These are phyloP conservation scores for Blastobotrys ciferrii DNA, from an alignment of 1,139 yeast species.

Conservation along the genomic window DNA sequence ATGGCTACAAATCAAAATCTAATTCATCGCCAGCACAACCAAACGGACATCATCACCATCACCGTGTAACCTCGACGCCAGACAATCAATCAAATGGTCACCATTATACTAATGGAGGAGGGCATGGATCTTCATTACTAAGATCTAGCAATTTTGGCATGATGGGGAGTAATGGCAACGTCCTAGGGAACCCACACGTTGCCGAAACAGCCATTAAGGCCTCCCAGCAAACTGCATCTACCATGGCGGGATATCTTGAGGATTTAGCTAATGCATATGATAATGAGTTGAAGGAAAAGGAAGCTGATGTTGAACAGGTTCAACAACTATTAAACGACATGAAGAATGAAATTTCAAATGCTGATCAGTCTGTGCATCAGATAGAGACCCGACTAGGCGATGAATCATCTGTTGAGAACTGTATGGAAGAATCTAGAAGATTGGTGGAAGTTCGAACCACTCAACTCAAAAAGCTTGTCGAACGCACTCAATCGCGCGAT, in stretches of 20 bases:
- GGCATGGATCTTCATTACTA: neutral
- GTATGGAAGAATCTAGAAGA: conserved; percentile 10
- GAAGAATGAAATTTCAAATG: conserved; percentile 41
- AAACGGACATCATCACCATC: conserved; percentile 13
- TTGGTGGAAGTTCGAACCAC: conserved; percentile 33
- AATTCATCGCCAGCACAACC: conserved; percentile 27
- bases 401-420: conserved; percentile 32
- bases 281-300: conserved; percentile 50
- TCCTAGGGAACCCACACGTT: conserved; percentile 27
- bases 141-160: neutral
- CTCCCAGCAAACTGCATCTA: conserved; percentile 45
- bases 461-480: conserved; percentile 46
- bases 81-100: too few relatives aligned
- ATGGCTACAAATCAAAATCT: conserved; percentile 21
- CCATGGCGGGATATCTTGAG: conserved; percentile 47
- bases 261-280: conserved; percentile 58
- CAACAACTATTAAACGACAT: conserved; percentile 42
- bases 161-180: neutral
- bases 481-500: conserved; percentile 55
- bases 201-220: conserved; percentile 53
- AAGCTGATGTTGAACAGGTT: conserved; percentile 47
- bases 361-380: conserved; percentile 35
- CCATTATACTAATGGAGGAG: neutral
- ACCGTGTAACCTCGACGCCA: neutral
- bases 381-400: conserved; percentile 34